Base-by-base conservation (phyloP, 1,139 yeast species). In the Saccharomyces uvarum region DNA sequence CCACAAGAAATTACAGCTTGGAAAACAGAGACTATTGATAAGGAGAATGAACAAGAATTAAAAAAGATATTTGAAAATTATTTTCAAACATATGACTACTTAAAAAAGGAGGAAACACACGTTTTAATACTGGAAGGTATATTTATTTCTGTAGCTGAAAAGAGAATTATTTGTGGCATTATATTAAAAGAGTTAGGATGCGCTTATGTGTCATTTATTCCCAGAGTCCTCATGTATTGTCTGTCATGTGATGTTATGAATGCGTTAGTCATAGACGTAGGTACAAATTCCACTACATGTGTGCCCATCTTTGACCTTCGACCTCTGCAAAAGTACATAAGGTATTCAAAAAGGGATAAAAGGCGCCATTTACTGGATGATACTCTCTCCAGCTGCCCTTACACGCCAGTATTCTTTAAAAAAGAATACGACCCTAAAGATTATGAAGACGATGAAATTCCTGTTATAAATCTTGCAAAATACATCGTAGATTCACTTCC, bases 221-320 rank as follows among this genome's bases (percentile, higher is more conserved):
- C 53, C 21, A 51, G 53, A 16, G 38, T 38, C 16, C 27, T 51
- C n/a, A 11, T 33, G 4, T 41, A 47, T 19, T 51, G 53, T 14
- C n/a, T 51, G 26, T 32, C 53, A 11, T 41, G 48, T 19, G 49
- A 47, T 14, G 26, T 47, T 13, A 38, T 13, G 13, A 16, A 32
- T 51, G 53, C 26, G 3, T 21, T 51, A 13, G 51, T 51, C 11
- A 13, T 51, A 11, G 47, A 51, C 9, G 29, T 51, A 19, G 19
- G 26, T 27, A 4, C 29, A 13, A 7, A 9, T 27, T 6, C n/a
- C n/a, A 21, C 47, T 9, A 28, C 33, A 11, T 38, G 41, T 11
- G 49, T 48, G 6, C 53, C 53, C n/a, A 19, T 47, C 16, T 47
- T 38, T 19, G 50, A 51, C 14, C 26, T 47, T 33, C 21, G 50